phyloP scores from a whole-genome alignment of 73 alveolate species.

The Halteria grandinella region DNA sequence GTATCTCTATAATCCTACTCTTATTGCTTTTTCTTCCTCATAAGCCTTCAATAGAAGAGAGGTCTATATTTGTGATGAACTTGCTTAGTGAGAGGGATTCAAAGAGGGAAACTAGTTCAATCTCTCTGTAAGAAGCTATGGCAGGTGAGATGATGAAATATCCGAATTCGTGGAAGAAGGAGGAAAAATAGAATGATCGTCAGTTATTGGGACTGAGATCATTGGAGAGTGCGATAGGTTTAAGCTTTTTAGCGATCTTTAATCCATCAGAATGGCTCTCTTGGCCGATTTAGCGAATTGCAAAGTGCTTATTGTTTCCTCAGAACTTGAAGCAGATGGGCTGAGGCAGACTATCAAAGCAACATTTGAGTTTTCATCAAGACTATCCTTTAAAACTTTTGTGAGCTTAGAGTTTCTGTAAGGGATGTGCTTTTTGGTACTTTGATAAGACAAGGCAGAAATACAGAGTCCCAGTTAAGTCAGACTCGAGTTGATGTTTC shows the following conservation, averaged over 20 bases:
- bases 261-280: conserved; percentile 59
- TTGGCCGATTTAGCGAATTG: conserved; percentile 72
- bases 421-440: conserved; percentile 66
- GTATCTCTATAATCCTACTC: conserved; percentile 14
- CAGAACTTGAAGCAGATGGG: conserved; percentile 61
- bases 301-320: conserved; percentile 65
- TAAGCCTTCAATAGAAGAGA: conserved; percentile 24
- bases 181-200: too few relatives aligned
- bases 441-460: conserved; percentile 21
- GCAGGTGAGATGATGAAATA: too few relatives aligned
- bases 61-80: too few relatives aligned
- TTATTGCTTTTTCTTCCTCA: conserved; percentile 49
- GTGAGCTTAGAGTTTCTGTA: conserved; percentile 76
- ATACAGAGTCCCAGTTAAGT: conserved; percentile 44
- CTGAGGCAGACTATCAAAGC: conserved; percentile 55
- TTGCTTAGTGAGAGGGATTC: too few relatives aligned
- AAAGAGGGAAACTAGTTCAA: too few relatives aligned
- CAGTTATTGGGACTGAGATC: too few relatives aligned
- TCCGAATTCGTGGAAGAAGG: too few relatives aligned
- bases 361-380: conserved; percentile 45
- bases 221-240: too few relatives aligned
- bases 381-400: conserved; percentile 58
- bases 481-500: conserved; percentile 54
- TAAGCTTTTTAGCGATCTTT: too few relatives aligned
- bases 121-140: too few relatives aligned